phyloP scores from a whole-genome alignment of 805 yeast genomes.

The Hanseniaspora occidentalis region DNA sequence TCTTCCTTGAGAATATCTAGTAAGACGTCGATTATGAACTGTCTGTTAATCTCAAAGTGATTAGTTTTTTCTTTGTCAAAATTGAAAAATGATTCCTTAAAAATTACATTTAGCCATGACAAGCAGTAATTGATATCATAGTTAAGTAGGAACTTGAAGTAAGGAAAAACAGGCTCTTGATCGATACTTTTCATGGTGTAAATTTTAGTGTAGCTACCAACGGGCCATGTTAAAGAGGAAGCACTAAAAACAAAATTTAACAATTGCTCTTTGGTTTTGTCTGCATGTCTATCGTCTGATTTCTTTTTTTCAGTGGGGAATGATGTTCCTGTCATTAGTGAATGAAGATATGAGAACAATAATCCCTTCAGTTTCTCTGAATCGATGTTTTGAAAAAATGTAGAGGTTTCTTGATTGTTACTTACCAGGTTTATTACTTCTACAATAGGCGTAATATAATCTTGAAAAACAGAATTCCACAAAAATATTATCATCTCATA shows the following conservation, averaged over 20 bases:
- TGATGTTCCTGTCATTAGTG: background rate
- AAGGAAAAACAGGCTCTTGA: constrained; percentile 53
- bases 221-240: constrained; percentile 35
- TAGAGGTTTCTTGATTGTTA: background rate
- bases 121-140: constrained; percentile 49
- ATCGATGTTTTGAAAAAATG: background rate
- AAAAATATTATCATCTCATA: constrained; percentile 48
- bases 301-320: background rate
- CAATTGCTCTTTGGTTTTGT: constrained; percentile 18
- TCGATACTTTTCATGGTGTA: constrained; percentile 17
- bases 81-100: constrained; percentile 63
- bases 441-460: constrained; percentile 57
- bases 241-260: constrained; percentile 46
- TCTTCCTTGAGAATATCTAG: constrained; percentile 39
- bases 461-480: constrained; percentile 58
- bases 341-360: background rate
- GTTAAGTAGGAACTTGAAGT: constrained; percentile 43
- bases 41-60: constrained; percentile 39
- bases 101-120: constrained; percentile 61
- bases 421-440: constrained; percentile 30
- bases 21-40: constrained; percentile 63
- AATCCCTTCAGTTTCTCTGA: background rate
- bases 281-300: background rate
- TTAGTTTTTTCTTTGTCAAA: background rate
- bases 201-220: constrained; percentile 24